Evolutionary conservation across 2,329 filamentous ascomycete species (phyloP), one percentile per base, ranked within the genome.

Genomic region (Colletotrichum karsti): DNA sequence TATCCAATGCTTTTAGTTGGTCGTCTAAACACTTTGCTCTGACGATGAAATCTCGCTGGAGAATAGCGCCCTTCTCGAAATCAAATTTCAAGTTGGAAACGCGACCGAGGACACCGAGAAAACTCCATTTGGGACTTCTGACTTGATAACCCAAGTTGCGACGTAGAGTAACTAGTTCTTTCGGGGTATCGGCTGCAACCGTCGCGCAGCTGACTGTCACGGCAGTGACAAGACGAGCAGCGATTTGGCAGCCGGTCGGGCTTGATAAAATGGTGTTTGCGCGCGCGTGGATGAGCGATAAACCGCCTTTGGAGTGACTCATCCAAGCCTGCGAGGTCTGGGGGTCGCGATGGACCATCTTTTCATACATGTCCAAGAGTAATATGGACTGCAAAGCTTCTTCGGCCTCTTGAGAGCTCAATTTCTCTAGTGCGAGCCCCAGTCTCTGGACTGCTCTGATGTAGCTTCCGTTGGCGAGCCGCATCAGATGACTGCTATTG

Each of bases 311-410:
- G 6, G 73, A 61, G 13, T 75, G 74, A 37, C 69, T 74, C 59
- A 66, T 54, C 70, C 72, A 73, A 2, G 72, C 57, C 2, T 56
- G 35, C 1, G 59, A 48, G 2, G 50, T 39, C 3, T 22, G n/a
- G 3, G 44, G 65, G 5, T 70, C 57, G 7, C 71, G 70, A 6
- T 66, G 62, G 26, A 70, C 69, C 44, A 76, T 72, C 63, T 75
- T 76, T 67, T 76, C 74, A 46, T 73, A 76, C 35, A 74, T 69
- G 39, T 76, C 74, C 7, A 76, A 72, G 9, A 76, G 70, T 6
- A 76, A 54, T 2, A 74, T 61, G 2, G 74, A 70, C 44, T 75
- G 74, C 1, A 76, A 56, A 4, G 67, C 70, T 15, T 67, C 71
- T 15, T 63, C 60, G 2, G 51, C 41, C 13, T n/a, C 20, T 8